phyloP scores from a whole-genome alignment of 2,329 filamentous ascomycete genomes.

The Drechslera avenae region DNA sequence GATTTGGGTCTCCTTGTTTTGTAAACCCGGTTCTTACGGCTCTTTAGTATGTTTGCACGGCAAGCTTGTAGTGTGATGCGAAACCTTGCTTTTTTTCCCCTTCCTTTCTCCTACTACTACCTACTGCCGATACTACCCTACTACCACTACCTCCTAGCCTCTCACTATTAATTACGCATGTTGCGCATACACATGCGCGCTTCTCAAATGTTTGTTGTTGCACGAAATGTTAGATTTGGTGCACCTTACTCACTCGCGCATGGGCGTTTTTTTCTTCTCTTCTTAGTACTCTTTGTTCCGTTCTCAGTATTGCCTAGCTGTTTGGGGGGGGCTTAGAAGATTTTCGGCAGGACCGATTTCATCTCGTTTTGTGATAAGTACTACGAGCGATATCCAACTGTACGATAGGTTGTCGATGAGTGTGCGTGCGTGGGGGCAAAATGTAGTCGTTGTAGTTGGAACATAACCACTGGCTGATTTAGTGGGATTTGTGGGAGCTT shows the following conservation, averaged over 20 bases:
- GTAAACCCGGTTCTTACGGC: too few species aligned
- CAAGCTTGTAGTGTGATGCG: too few species aligned
- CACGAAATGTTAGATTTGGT: too few species aligned
- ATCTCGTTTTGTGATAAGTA: not conserved
- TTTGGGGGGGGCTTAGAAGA: slow-evolving; percentile 4
- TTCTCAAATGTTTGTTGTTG: too few species aligned
- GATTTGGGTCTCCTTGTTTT: not conserved
- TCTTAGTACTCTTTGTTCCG: not conserved
- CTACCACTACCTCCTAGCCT: slow-evolving; percentile 2
- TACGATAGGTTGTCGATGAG: slow-evolving; percentile 11
- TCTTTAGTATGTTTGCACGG: too few species aligned
- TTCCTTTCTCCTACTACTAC: not conserved
- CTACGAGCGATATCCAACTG: slow-evolving; percentile 15
- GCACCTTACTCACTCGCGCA: too few species aligned
- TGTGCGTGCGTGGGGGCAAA: too few species aligned
- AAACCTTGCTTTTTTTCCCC: not conserved
- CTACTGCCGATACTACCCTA: too few species aligned
- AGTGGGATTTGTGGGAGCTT: too few species aligned
- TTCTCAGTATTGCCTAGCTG: not conserved
- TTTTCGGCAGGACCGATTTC: slow-evolving; percentile 30
- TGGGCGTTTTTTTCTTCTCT: not conserved
- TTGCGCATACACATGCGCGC: not conserved
- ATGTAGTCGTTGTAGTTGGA: too few species aligned
- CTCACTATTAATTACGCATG: slow-evolving; percentile 12
- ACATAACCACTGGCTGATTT: too few species aligned